Evolutionary conservation across 2,329 filamentous ascomycete species (phyloP).

Genomic region (Xylaria multiplex): DNA sequence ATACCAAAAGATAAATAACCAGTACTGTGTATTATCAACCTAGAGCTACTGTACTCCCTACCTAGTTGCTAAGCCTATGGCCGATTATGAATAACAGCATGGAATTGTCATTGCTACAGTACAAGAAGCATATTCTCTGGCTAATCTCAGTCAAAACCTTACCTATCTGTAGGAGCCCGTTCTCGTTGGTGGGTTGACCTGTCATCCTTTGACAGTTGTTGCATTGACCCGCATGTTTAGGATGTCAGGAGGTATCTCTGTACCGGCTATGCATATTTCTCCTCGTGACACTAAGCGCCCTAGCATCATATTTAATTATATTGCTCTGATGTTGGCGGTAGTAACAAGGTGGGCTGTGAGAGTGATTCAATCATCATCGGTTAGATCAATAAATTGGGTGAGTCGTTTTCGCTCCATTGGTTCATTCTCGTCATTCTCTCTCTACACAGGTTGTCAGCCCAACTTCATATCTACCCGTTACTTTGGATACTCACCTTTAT

Average conservation of each 20-base stretch:
- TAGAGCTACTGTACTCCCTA: not conserved
- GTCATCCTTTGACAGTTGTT: no score
- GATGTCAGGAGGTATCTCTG: no score
- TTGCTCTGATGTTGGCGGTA: not conserved
- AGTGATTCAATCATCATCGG: no score
- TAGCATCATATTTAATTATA: not conserved
- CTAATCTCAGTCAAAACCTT: no score
- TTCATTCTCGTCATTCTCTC: slow-evolving; percentile 35
- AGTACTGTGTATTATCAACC: not conserved
- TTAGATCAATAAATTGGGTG: slow-evolving; percentile 41
- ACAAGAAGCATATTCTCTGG: no score
- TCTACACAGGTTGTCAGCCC: slow-evolving; percentile 20
- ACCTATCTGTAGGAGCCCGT: no score
- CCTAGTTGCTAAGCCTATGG: not conserved
- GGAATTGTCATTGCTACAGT: no score
- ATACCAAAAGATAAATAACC: not conserved
- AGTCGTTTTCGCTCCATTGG: slow-evolving; percentile 41
- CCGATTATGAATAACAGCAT: not conserved
- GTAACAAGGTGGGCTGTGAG: not conserved
- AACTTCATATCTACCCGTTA: no score
- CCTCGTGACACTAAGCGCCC: not conserved
- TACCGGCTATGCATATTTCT: no score
- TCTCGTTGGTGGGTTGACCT: no score
- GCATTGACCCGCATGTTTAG: no score
- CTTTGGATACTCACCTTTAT: slow-evolving; percentile 40